Evolutionary conservation across 2,329 filamentous ascomycete genomes (phyloP), one percentile per base, ranked within the genome.

Genomic region (Pseudopithomyces chartarum): DNA sequence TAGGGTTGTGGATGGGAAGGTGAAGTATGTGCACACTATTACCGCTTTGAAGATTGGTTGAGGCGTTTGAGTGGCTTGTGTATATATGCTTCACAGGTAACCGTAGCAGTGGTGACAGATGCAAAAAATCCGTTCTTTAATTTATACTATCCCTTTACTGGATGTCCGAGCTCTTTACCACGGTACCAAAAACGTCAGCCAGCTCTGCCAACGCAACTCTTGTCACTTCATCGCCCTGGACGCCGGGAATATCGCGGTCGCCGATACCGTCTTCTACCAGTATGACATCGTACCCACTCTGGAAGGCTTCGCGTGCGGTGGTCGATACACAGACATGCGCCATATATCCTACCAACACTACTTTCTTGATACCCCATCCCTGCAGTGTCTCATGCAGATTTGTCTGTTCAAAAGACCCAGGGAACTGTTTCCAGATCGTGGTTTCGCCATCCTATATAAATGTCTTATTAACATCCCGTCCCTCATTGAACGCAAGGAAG

Each of bases 281-380:
- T 1, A 89, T 54, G 22, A 89, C 82, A 66, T 90, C 86, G 66
- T 86, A 89, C 0, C 86, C 88, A 33, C 80, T 76, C 70, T 90
- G 83, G 4, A 76, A 79, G 1, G 79, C 88, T 48, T 86, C 82
- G 43, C 87, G 78, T 0, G 87, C 85, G 0, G 88, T 90, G 0
- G 86, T 84, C 1, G 85, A 77, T 58, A 89, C 73, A 80, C 86
- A 83, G 1, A 90, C 84, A 69, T 90, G 87, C 1, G 88, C 86
- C 82, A 87, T 87, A 67, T 87, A 87, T 0, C 85, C 85, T 0
- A 77, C 78, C 51, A 88, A 65, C 6, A 90, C 87, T 29, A 90
- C 68, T 79, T 89, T 90, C 63, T 83, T 84, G 49, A 75, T 77
- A 0, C 79, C 82, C 32, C 79, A 73, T 0, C 73, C 73, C 38